A percentile compares a stretch with the other conserved stretches of the same genome.
phyloP scores from a whole-genome alignment of 2,329 filamentous ascomycete genomes.

The Thermoascus crustaceus region DNA sequence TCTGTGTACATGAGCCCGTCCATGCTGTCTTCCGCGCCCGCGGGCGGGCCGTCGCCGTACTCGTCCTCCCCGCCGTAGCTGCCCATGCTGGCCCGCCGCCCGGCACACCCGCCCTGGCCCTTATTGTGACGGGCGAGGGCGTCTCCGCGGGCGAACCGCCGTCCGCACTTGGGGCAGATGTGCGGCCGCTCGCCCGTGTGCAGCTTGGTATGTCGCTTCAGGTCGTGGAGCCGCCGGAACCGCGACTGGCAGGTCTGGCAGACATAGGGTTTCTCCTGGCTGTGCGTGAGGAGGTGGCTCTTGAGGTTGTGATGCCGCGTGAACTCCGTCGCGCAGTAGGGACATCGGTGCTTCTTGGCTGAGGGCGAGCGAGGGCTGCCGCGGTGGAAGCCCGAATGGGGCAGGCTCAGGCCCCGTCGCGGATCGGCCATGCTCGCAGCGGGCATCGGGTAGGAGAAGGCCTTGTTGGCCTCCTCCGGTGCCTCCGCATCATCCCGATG shows the following conservation, averaged over 20 bases:
- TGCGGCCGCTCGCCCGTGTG: conserved; percentile 95
- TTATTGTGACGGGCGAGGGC: conserved; percentile 92
- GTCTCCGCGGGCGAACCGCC: conserved; percentile 91
- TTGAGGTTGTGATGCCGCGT: conserved; percentile 96
- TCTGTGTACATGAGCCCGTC: conserved; percentile 54
- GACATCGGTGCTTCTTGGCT: conserved; percentile 89
- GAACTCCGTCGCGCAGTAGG: conserved; percentile 93
- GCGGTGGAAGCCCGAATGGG: conserved; percentile 47
- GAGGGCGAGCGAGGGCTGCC: conserved; percentile 60
- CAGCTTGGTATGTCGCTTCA: conserved; percentile 93
- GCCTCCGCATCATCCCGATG: conserved; percentile 30
- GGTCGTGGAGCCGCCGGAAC: conserved; percentile 84
- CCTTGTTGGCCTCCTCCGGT: conserved; percentile 42
- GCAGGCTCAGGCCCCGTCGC: conserved; percentile 52
- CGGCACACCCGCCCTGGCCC: conserved; percentile 89
- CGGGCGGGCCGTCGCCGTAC: conserved; percentile 38
- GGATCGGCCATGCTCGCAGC: conserved; percentile 42
- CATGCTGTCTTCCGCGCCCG: conserved; percentile 50
- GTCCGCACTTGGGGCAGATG: conserved; percentile 86
- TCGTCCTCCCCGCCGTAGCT: conserved; percentile 76
- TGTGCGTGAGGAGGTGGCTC: conserved; percentile 92
- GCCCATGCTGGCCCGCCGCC: conserved; percentile 76
- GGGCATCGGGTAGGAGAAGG: conserved; percentile 59
- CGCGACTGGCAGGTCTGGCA: conserved; percentile 89
- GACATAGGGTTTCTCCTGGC: conserved; percentile 94